A percentile compares a stretch with the other conserved stretches of the same genome.
Evolutionary conservation across 2,329 filamentous ascomycete species (phyloP).

Genomic region (Hypoxylon rubiginosum): DNA sequence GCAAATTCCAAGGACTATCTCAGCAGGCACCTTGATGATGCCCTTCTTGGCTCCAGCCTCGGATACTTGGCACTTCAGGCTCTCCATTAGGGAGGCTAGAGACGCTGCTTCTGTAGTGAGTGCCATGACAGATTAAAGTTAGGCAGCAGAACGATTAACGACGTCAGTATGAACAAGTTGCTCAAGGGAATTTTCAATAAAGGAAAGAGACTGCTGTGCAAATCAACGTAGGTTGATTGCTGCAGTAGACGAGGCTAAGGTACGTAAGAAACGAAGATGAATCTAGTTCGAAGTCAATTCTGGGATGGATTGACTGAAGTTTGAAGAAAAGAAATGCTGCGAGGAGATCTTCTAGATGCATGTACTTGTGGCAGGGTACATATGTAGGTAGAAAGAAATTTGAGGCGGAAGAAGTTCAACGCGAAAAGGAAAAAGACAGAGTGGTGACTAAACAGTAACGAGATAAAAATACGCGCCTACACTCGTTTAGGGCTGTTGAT

Average conservation of each 20-base stretch:
- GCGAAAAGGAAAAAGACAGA: no score
- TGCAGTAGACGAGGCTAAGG: background rate
- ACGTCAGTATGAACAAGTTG: background rate
- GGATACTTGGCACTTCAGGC: background rate
- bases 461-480: background rate
- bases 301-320: background rate
- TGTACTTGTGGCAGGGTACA: no score
- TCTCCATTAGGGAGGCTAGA: background rate
- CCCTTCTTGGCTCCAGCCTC: background rate
- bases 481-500: background rate
- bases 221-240: background rate
- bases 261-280: background rate
- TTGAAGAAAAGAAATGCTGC: background rate
- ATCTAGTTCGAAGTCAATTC: background rate
- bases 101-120: background rate
- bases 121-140: background rate
- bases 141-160: background rate
- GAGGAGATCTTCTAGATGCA: background rate
- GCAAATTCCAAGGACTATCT: conserved; percentile 7
- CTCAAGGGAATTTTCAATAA: background rate
- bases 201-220: background rate
- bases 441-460: no score
- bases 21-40: conserved; percentile 2
- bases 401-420: no score
- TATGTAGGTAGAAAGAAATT: no score